Conservation (phyloP, 208 protist species). For the Wallacemonas sp. region DNA sequence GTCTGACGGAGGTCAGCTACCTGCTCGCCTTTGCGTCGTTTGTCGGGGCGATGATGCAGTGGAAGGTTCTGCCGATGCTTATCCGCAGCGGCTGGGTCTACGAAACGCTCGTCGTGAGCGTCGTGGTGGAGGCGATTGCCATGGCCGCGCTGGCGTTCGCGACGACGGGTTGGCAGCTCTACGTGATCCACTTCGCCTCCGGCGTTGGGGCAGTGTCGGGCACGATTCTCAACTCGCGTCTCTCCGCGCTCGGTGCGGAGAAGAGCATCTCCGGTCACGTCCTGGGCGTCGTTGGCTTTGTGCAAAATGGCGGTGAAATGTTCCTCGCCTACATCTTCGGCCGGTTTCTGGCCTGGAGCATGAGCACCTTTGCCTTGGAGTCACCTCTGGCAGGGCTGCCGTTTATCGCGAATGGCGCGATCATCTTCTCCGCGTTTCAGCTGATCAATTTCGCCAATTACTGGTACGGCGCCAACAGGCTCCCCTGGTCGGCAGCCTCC, state of each 20-base stretch:
- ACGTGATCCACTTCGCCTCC: slow-evolving; percentile 22
- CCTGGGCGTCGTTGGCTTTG: slow-evolving; percentile 35
- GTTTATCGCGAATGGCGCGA: slow-evolving; percentile 34
- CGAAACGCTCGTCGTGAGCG: slow-evolving; percentile 20
- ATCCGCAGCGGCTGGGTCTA: slow-evolving; percentile 30
- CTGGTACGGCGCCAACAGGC: slow-evolving; percentile 22
- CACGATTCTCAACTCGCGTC: slow-evolving; percentile 37
- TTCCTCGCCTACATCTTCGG: slow-evolving; percentile 32
- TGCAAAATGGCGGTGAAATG: slow-evolving; percentile 43
- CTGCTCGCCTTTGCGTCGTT: slow-evolving; percentile 27
- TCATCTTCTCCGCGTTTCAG: slow-evolving; percentile 20
- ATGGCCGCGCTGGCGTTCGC: slow-evolving; percentile 21
- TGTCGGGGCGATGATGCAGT: slow-evolving; percentile 30
- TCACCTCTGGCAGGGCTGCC: slow-evolving; percentile 37
- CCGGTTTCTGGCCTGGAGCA: slow-evolving; percentile 35
- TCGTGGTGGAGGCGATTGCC: slow-evolving; percentile 21
- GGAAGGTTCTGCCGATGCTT: slow-evolving; percentile 28
- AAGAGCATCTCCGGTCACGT: slow-evolving; percentile 32
- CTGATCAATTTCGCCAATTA: slow-evolving; percentile 40
- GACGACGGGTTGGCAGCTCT: slow-evolving; percentile 28
- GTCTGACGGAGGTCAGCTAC: slow-evolving; percentile 34
- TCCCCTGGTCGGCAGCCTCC: slow-evolving; percentile 1
- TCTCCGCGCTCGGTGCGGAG: slow-evolving; percentile 29
- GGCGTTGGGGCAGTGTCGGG: slow-evolving; percentile 23
- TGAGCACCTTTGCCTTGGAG: slow-evolving; percentile 12